Percentiles rank a stretch among this genome's conserved stretches.
Conservation (phyloP, 2,329 filamentous ascomycete species). For the Celoporthe dispersa region DNA sequence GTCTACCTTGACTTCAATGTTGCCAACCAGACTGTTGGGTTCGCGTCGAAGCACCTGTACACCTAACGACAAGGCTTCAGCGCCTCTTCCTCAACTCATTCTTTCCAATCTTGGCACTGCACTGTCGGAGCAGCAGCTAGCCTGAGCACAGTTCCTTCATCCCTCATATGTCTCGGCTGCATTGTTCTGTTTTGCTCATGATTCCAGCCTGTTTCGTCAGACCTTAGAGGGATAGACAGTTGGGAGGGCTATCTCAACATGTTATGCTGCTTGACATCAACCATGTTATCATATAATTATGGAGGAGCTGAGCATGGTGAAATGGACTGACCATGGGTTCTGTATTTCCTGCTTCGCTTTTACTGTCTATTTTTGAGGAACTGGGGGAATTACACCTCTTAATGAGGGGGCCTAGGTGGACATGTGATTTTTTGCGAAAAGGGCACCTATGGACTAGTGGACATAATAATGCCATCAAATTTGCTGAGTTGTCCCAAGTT, state of each 20-base stretch:
- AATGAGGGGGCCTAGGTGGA: background rate
- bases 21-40: conserved; percentile 49
- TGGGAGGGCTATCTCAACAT: background rate
- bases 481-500: no score
- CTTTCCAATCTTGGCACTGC: background rate
- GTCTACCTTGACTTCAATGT: conserved; percentile 75
- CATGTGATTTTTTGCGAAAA: background rate
- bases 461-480: conserved; percentile 11
- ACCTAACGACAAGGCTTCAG: conserved; percentile 18
- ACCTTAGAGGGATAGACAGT: background rate
- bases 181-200: background rate
- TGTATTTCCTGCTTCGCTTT: conserved; percentile 11
- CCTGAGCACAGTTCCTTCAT: background rate
- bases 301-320: conserved; percentile 21
- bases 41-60: conserved; percentile 49
- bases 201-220: background rate
- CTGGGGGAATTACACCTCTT: background rate
- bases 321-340: conserved; percentile 16
- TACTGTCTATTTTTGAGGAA: background rate
- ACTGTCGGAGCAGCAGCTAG: no score
- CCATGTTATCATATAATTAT: conserved; percentile 11
- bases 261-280: background rate
- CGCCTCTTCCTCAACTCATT: conserved; percentile 9
- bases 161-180: background rate
- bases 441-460: conserved; percentile 4